Percentiles rank a stretch among this genome's conserved stretches.
phyloP scores from a whole-genome alignment of 75 land plant genomes.

The Selaginella moellendorffii region DNA sequence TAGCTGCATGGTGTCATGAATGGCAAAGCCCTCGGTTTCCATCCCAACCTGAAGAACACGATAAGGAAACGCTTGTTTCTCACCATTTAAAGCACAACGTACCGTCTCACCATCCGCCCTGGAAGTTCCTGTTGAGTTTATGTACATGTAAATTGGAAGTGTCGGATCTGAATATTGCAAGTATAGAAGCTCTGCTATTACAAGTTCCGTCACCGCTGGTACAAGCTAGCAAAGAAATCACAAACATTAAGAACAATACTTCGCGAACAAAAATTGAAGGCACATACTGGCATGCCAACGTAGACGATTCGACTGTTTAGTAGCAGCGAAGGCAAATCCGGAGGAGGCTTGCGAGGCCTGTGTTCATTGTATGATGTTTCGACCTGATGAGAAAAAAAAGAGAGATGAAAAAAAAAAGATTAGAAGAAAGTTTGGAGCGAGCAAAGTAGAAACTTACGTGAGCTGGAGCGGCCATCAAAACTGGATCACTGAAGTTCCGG shows the following conservation, averaged over 20 bases:
- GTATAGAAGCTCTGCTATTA: conserved; percentile 77
- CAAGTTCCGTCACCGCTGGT: conserved; percentile 86
- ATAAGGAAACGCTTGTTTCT: neutral
- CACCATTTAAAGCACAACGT: conserved; percentile 6
- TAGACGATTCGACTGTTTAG: conserved; percentile 72
- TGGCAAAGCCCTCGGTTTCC: conserved; percentile 90
- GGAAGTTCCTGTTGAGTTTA: conserved; percentile 90
- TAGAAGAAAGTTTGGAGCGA: neutral
- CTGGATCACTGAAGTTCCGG: neutral
- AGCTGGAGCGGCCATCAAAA: conserved; percentile 36
- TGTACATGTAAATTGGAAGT: conserved; percentile 73
- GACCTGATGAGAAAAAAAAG: conserved; percentile 24
- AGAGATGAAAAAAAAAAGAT: neutral
- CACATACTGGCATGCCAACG: conserved; percentile 86
- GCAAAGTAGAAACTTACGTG: conserved; percentile 21
- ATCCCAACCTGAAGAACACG: conserved; percentile 51
- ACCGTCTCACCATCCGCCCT: conserved; percentile 95
- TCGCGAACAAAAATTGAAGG: neutral
- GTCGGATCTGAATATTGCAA: conserved; percentile 80
- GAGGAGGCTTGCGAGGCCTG: conserved; percentile 69
- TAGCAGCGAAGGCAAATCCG: conserved; percentile 74
- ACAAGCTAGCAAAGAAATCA: conserved; percentile 47
- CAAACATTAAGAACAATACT: neutral
- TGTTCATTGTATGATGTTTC: conserved; percentile 70
- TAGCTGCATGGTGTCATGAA: conserved; percentile 82